Evolutionary conservation across 805 yeast genomes (phyloP), one percentile per base, ranked within the genome.

Genomic region (Cyberlindnera bimundalis): DNA sequence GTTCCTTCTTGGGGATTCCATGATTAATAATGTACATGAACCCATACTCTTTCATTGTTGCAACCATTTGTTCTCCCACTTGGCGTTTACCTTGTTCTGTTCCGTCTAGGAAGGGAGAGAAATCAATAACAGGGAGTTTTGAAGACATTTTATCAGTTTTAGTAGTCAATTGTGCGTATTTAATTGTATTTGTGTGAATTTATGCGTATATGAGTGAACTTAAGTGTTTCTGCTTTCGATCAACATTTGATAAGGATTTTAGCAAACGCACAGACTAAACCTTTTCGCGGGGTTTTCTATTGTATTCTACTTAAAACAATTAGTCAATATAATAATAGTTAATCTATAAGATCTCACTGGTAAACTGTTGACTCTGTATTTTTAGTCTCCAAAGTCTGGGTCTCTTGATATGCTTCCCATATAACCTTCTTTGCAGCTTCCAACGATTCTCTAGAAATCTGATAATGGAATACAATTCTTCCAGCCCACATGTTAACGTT

Each of bases 391-490:
- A 43, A 27, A 2, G n/a, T 17, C 32, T 50, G 56, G 1, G 58
- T 50, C 31, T 43, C 47, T 30, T 47, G 45, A 15, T 66, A 68
- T 0, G 82, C 81, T 14, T 60, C 55, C 16, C 56, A 48, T 46
- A 65, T 72, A 3, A 60, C 54, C 34, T 61, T 42, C 52, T 59
- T 61, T 24, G 52, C 42, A 24, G 42, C 46, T 17, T 54, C 50
- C 0, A 50, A 23, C 5, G 52, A 45, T 13, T 51, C 56, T 5
- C 51, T 49, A 7, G 46, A 42, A 14, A 42, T 33, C 34, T 57
- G 61, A 39, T 50, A 51, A 28, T 57, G 61, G 70, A 90, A 82
- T 2, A 95, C 82, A 30, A 90, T 63, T 55, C 97, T 74, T 33
- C 78, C 78, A 27, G 86, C 84, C 55, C 44, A 40, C 24, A 83